Percentiles rank a stretch among this genome's conserved stretches.
phyloP scores from a whole-genome alignment of 23 red algal species.

The Gracilaria vermiculophylla region DNA sequence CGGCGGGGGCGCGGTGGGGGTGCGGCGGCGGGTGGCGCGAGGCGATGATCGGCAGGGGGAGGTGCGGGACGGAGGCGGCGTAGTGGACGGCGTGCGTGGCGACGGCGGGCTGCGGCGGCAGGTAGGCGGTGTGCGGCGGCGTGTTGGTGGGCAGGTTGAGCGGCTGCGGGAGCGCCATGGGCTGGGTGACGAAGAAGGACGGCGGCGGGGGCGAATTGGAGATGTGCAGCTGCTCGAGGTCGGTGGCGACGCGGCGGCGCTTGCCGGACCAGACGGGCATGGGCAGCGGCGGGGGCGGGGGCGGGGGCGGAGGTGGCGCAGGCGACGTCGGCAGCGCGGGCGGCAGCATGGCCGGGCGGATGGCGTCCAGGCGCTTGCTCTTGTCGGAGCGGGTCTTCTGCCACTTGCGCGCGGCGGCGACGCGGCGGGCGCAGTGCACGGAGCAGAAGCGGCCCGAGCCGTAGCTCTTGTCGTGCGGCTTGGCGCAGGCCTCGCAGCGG shows the following conservation, averaged over 20 bases:
- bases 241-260: constrained; percentile 1
- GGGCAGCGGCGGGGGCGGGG: no score
- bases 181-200: not conserved
- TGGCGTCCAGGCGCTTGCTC: constrained; percentile 47
- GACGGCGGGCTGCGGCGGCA: not conserved
- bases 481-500: constrained; percentile 50
- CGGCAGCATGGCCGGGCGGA: constrained; percentile 38
- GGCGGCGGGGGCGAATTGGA: not conserved
- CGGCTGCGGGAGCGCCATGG: not conserved
- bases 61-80: no score
- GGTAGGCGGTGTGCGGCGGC: not conserved
- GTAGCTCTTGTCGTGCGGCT: constrained; percentile 59
- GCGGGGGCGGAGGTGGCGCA: not conserved
- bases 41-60: no score
- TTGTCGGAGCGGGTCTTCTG: constrained; percentile 46
- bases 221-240: not conserved
- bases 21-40: not conserved
- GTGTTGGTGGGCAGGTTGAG: not conserved
- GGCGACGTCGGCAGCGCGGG: constrained; percentile 6
- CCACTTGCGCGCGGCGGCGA: constrained; percentile 72
- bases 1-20: not conserved
- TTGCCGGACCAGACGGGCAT: constrained; percentile 13
- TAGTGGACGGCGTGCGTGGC: not conserved
- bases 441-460: constrained; percentile 80
- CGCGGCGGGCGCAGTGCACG: constrained; percentile 60